Percentiles rank a stretch among this genome's conserved stretches.
Conservation (phyloP, 2,329 filamentous ascomycete genomes). For the Scedosporium aurantiacum region DNA sequence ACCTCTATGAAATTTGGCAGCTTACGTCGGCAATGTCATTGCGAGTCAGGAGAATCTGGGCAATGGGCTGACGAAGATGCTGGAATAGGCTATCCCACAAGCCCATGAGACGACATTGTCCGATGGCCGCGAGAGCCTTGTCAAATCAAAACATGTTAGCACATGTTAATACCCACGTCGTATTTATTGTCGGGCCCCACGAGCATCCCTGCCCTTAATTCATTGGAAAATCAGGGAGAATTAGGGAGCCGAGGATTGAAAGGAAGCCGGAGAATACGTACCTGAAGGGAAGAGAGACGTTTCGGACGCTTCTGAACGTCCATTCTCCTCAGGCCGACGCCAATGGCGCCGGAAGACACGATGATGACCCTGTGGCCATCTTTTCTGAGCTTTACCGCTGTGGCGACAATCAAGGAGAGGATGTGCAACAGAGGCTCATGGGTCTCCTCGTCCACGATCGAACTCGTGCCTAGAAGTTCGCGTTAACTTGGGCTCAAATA, state of each 20-base stretch:
- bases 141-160: too few species aligned
- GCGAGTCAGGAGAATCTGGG: conserved; percentile 85
- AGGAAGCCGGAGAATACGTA: conserved; percentile 19
- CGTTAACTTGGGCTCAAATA: neutral
- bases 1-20: conserved; percentile 6
- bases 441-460: conserved; percentile 94
- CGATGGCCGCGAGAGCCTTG: conserved; percentile 83
- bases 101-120: conserved; percentile 88
- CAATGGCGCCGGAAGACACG: conserved; percentile 94
- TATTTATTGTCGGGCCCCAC: neutral
- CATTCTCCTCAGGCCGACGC: conserved; percentile 84
- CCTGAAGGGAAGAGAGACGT: conserved; percentile 78
- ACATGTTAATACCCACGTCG: neutral
- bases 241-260: neutral
- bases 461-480: conserved; percentile 67
- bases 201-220: neutral
- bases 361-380: conserved; percentile 93
- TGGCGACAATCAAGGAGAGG: conserved; percentile 86
- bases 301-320: conserved; percentile 79
- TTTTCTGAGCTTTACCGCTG: conserved; percentile 72
- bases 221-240: neutral
- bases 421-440: conserved; percentile 90
- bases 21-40: conserved; percentile 91
- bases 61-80: conserved; percentile 80
- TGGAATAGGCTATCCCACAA: conserved; percentile 90